Percentiles rank a stretch among this genome's conserved stretches.
Conservation (phyloP, 352 stramenopile species). For the Phytophthora pinifolia region DNA sequence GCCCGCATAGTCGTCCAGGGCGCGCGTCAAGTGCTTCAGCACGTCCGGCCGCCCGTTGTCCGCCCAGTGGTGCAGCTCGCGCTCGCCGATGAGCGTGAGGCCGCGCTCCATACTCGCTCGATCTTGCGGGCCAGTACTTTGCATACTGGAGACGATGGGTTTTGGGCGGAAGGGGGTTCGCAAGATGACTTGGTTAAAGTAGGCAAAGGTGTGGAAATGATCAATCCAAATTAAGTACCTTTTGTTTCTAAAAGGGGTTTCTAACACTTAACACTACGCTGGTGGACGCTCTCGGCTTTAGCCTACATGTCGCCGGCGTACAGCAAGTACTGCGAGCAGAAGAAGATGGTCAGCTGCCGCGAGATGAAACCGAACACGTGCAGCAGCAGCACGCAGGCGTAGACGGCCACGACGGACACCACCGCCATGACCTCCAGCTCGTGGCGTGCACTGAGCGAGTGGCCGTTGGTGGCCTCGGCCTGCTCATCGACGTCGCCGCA, state of each 20-base stretch:
- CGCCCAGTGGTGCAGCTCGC: slow-evolving; percentile 60
- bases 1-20: slow-evolving; percentile 38
- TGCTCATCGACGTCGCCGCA: not conserved
- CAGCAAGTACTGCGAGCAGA: slow-evolving; percentile 67
- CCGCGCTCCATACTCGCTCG: slow-evolving; percentile 28
- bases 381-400: slow-evolving; percentile 49
- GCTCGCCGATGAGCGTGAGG: slow-evolving; percentile 53
- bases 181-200: not conserved
- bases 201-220: too few relatives aligned
- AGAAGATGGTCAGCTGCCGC: slow-evolving; percentile 67
- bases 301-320: too few relatives aligned
- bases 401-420: slow-evolving; percentile 44
- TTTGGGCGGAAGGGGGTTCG: slow-evolving; percentile 1
- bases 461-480: slow-evolving; percentile 14
- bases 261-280: too few relatives aligned
- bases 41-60: slow-evolving; percentile 56
- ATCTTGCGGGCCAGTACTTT: slow-evolving; percentile 26
- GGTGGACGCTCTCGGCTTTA: too few relatives aligned
- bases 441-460: slow-evolving; percentile 24
- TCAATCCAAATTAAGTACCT: too few relatives aligned
- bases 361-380: slow-evolving; percentile 58
- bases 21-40: slow-evolving; percentile 39
- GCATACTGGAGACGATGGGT: slow-evolving; percentile 9
- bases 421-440: slow-evolving; percentile 51
- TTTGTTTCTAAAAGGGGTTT: too few relatives aligned